Evolutionary conservation across 2,329 filamentous ascomycete species (phyloP).

Genomic region (Stromatinia cepivora): DNA sequence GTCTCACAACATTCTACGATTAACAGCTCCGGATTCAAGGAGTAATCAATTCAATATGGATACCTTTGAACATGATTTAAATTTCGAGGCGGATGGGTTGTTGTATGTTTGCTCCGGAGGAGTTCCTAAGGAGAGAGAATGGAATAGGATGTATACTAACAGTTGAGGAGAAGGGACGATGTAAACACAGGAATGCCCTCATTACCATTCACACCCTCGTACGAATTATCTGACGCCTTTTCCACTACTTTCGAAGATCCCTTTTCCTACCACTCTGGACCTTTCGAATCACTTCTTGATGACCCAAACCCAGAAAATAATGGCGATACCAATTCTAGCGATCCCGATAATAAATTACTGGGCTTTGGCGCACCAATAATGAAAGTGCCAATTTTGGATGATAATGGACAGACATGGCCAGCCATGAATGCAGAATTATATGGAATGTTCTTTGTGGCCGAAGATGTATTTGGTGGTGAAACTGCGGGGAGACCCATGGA

Average conservation of each 20-base stretch:
- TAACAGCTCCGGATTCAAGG: constrained; percentile 30
- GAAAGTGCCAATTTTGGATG: constrained; percentile 64
- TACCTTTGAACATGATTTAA: constrained; percentile 37
- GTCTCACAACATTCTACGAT: constrained; percentile 36
- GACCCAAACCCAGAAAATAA: constrained; percentile 31
- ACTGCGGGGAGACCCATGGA: constrained; percentile 64
- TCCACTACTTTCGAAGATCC: constrained; percentile 66
- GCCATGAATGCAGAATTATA: constrained; percentile 74
- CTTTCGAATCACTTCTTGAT: constrained; percentile 45
- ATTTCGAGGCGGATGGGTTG: constrained; percentile 36
- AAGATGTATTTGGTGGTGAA: constrained; percentile 66
- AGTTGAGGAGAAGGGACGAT: constrained; percentile 16
- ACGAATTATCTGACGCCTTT: constrained; percentile 61
- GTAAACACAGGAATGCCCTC: constrained; percentile 40
- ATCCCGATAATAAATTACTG: constrained; percentile 70
- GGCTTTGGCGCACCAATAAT: constrained; percentile 67
- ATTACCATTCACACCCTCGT: constrained; percentile 57
- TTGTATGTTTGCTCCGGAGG: constrained; percentile 32
- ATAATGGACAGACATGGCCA: constrained; percentile 62
- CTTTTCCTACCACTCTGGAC: constrained; percentile 55
- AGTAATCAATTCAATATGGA: constrained; percentile 34
- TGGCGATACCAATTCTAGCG: constrained; percentile 34
- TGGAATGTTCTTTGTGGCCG: constrained; percentile 83
- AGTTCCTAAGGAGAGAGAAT: neutral
- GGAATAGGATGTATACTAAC: constrained; percentile 15